Evolutionary conservation across 2,329 filamentous ascomycete genomes (phyloP).

Genomic region (Epichloe hybrida): DNA sequence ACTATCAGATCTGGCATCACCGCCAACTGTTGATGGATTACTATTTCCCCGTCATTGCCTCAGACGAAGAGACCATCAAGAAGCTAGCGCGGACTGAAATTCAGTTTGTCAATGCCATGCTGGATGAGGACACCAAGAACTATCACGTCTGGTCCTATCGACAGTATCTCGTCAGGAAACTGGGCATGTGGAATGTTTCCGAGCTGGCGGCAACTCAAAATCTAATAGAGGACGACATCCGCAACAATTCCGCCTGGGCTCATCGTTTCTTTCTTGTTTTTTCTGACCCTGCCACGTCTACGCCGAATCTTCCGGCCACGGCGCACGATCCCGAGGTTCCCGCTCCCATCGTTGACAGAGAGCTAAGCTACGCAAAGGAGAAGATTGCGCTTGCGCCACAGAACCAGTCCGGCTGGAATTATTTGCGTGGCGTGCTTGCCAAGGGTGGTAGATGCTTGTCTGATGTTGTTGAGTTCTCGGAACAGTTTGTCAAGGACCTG

Average conservation of each 20-base stretch:
- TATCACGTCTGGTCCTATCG: constrained; percentile 98
- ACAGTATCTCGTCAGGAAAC: constrained; percentile 51
- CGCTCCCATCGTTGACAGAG: constrained; percentile 52
- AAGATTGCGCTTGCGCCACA: constrained; percentile 73
- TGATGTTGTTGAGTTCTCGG: constrained; percentile 33
- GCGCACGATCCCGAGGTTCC: constrained; percentile 44
- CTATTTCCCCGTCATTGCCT: constrained; percentile 46
- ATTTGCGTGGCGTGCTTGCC: constrained; percentile 61
- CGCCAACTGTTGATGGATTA: constrained; percentile 51
- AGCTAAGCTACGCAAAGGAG: constrained; percentile 59
- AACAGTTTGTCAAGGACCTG: constrained; percentile 35
- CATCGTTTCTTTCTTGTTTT: constrained; percentile 93
- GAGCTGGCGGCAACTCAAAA: constrained; percentile 60
- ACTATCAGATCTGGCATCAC: constrained; percentile 95
- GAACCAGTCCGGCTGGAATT: constrained; percentile 92
- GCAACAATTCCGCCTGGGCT: constrained; percentile 97
- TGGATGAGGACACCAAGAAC: constrained; percentile 82
- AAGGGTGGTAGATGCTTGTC: constrained; percentile 44
- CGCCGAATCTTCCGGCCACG: constrained; percentile 33
- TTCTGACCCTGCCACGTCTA: constrained; percentile 40
- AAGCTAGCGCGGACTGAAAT: constrained; percentile 51
- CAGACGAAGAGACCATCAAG: constrained; percentile 41
- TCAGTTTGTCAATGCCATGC: constrained; percentile 66
- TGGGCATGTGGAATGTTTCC: constrained; percentile 56
- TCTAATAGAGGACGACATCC: constrained; percentile 66